Evolutionary conservation across 2,329 filamentous ascomycete genomes (phyloP), one percentile per base, ranked within the genome.

Genomic region (Trichoderma guizhouense): DNA sequence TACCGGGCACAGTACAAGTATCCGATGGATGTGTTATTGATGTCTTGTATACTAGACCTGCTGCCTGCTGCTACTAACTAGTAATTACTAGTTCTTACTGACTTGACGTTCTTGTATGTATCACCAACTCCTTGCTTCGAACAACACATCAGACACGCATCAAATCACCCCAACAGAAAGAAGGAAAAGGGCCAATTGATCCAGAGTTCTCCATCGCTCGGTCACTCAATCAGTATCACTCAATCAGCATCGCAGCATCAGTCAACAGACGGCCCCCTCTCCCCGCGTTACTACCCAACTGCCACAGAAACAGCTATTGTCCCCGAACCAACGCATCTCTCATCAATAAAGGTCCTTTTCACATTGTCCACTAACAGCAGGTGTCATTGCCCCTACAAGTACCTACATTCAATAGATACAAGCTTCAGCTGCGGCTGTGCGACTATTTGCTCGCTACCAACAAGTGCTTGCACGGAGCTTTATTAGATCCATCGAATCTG

Each of bases 111-210:
- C 58, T 26, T 36, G 21, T 62, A 24, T 26, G n/a, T 36, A 34
- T 32, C 32, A 6, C 14, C 32, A 24, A 28, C 65, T 60, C 64
- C 64, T 67, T 58, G 64, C 64, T 2, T 67, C 8, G 24, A 24
- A 60, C 65, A 69, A n/a, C 65, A 32, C 65, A 61, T 60, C 36
- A 68, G 34, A 68, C 65, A 68, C 53, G 34, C 26, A 47, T 32
- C 9, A 53, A 39, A 21, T 14, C 18, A 14, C 14, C 21, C 21
- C 24, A 36, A 55, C 64, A 65, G 26, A 24, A 30, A 43, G 30
- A 32, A 18, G 12, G 9, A 67, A 32, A 34, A 14, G 30, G 30
- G 26, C 26, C 65, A 58, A 60, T 60, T 61, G 36, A 60, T 60
- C n/a, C 26, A 32, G 9, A 11, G 15, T 12, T 18, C 14, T 8